Conservation (phyloP, 208 protist genomes). For the Trypanosoma grayi region DNA sequence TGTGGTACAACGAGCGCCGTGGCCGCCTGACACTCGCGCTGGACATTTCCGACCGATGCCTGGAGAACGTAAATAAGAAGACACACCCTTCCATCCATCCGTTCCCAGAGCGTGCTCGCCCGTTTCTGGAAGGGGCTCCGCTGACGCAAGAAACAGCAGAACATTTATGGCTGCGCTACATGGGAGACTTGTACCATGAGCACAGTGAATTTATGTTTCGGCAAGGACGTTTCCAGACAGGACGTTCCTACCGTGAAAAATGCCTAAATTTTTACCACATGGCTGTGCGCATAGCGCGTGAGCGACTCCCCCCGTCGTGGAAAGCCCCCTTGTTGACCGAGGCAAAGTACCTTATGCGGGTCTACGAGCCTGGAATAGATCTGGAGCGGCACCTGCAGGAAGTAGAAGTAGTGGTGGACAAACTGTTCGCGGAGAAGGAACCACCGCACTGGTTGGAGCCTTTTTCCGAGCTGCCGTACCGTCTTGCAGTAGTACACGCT, state of each 20-base stretch:
- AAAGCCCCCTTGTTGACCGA: constrained; percentile 76
- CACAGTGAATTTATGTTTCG: constrained; percentile 84
- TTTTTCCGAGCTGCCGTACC: constrained; percentile 69
- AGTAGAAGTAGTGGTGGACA: constrained; percentile 69
- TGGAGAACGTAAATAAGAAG: constrained; percentile 90
- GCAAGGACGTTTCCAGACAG: constrained; percentile 72
- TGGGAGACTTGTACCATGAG: constrained; percentile 87
- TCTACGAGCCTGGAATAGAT: constrained; percentile 63
- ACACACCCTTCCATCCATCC: constrained; percentile 90
- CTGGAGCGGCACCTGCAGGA: constrained; percentile 59
- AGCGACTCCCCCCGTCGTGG: constrained; percentile 83
- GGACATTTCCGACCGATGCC: constrained; percentile 84
- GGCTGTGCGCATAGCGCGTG: constrained; percentile 72
- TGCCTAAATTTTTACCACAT: constrained; percentile 81
- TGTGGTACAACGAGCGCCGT: constrained; percentile 90
- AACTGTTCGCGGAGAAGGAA: constrained; percentile 67
- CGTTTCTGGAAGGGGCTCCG: constrained; percentile 80
- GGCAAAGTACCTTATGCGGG: constrained; percentile 78
- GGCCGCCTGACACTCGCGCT: constrained; percentile 73
- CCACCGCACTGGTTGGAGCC: constrained; percentile 84
- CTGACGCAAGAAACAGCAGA: constrained; percentile 89
- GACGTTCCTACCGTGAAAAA: constrained; percentile 67
- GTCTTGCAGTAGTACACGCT: constrained; percentile 75
- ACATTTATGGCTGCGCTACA: constrained; percentile 89
- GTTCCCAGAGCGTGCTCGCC: constrained; percentile 79